These are phyloP conservation scores for Podosphaera leucotricha DNA, from an alignment of 2,329 filamentous ascomycete species.

Conservation along the genomic window DNA sequence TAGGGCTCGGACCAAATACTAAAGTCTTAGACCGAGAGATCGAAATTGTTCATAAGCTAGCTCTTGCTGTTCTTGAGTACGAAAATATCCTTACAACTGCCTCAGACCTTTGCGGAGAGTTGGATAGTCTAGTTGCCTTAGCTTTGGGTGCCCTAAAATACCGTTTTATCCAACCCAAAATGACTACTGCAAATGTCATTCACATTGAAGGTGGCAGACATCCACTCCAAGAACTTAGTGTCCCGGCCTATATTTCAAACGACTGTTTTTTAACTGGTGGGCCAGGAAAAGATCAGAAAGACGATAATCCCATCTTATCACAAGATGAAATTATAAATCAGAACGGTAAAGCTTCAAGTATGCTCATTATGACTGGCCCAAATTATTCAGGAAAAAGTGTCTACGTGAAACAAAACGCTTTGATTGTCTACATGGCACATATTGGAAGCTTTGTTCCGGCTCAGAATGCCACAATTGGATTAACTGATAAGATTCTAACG, in stretches of 20 bases:
- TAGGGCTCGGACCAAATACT: neutral
- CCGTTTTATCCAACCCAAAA: constrained; percentile 41
- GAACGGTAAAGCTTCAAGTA: constrained; percentile 27
- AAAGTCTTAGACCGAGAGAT: constrained; percentile 50
- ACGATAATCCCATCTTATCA: neutral
- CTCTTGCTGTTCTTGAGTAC: constrained; percentile 43
- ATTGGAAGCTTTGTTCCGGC: constrained; percentile 84
- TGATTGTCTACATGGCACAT: constrained; percentile 83
- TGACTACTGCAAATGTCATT: constrained; percentile 48
- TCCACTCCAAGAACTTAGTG: constrained; percentile 63
- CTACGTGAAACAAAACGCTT: constrained; percentile 76
- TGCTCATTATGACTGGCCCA: constrained; percentile 68
- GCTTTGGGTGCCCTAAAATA: constrained; percentile 55
- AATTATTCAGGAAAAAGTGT: constrained; percentile 96
- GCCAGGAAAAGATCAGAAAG: constrained; percentile 13
- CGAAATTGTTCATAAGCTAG: constrained; percentile 60
- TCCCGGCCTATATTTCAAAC: constrained; percentile 64
- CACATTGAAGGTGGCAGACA: constrained; percentile 61
- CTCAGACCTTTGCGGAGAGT: constrained; percentile 66
- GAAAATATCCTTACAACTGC: constrained; percentile 40
- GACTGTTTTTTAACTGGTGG: constrained; percentile 48
- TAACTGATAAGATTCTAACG: constrained; percentile 84
- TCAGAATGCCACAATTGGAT: constrained; percentile 46
- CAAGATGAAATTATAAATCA: constrained; percentile 2
- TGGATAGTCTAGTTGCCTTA: constrained; percentile 67